phyloP scores from a whole-genome alignment of 2,329 filamentous ascomycete species.

The Apiospora kogelbergensis region DNA sequence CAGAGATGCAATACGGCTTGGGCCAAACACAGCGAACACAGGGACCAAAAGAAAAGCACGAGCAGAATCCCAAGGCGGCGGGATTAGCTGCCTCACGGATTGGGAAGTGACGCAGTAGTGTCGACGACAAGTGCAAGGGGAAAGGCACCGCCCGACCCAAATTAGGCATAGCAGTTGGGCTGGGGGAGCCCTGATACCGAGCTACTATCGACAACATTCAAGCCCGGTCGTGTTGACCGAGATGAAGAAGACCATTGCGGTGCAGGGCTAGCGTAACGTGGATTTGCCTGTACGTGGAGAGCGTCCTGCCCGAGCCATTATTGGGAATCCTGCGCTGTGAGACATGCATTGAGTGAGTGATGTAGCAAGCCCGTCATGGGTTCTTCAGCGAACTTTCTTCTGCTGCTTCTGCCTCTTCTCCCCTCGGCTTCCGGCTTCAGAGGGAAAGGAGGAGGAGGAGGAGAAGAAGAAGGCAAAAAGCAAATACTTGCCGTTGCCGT shows the following conservation, averaged over 20 bases:
- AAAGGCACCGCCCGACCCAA: not conserved
- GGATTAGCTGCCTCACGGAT: not conserved
- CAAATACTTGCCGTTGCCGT: not conserved
- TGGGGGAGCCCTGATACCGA: slow-evolving; percentile 1
- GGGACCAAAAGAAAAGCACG: not conserved
- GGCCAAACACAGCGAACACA: not conserved
- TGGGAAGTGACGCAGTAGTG: not conserved
- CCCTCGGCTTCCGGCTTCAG: no score
- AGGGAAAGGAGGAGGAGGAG: not conserved
- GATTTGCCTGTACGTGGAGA: no score
- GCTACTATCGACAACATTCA: slow-evolving; percentile 2
- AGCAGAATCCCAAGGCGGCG: not conserved
- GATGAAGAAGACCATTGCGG: not conserved
- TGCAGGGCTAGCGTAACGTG: not conserved
- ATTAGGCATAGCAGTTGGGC: not conserved
- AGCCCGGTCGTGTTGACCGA: not conserved
- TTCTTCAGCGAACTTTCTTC: not conserved
- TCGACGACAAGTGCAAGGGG: not conserved
- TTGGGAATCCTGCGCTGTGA: not conserved
- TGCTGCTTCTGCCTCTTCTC: not conserved
- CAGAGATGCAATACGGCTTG: not conserved
- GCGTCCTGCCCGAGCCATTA: no score
- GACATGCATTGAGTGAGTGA: not conserved
- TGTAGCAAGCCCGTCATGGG: not conserved
- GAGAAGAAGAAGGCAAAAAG: not conserved